A percentile compares a stretch with the other conserved stretches of the same genome.
phyloP scores from a whole-genome alignment of 805 yeast genomes.

The Ascoidea asiatica region DNA sequence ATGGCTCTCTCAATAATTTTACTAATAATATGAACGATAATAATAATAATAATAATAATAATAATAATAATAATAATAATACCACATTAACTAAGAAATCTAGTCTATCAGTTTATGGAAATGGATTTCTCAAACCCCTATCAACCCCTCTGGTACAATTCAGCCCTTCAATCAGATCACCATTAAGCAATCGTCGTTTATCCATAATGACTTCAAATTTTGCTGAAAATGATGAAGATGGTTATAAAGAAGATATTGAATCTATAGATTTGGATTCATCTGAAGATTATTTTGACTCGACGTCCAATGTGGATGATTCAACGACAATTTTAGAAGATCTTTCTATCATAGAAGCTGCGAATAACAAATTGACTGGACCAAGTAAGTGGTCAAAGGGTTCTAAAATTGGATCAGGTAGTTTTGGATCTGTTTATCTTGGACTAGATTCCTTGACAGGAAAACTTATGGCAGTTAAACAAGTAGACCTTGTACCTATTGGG shows the following conservation, averaged over 20 bases:
- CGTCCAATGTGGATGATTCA: too few species aligned
- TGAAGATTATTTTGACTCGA: background rate
- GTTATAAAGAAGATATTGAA: background rate
- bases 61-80: too few species aligned
- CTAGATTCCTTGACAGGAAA: slow-evolving; percentile 89
- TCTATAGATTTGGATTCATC: background rate
- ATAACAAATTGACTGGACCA: slow-evolving; percentile 37
- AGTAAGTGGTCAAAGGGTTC: slow-evolving; percentile 88
- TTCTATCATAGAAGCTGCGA: slow-evolving; percentile 13
- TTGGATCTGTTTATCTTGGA: slow-evolving; percentile 88
- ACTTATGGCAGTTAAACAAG: slow-evolving; percentile 94
- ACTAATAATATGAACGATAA: background rate
- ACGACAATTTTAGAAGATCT: slow-evolving; percentile 15
- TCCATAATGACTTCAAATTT: background rate
- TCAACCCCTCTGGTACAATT: too few species aligned
- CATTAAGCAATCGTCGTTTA: background rate
- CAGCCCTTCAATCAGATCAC: too few species aligned
- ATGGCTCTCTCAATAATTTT: too few species aligned
- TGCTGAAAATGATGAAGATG: background rate
- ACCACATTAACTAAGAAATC: too few species aligned
- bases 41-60: too few species aligned
- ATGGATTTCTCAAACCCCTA: too few species aligned
- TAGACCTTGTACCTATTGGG: slow-evolving; percentile 40
- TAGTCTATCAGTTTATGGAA: too few species aligned
- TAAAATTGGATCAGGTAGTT: slow-evolving; percentile 86